Evolutionary conservation across 164 flowering plant genomes (phyloP), one percentile per base, ranked within the genome.

Genomic region (Dillenia turbinata): DNA sequence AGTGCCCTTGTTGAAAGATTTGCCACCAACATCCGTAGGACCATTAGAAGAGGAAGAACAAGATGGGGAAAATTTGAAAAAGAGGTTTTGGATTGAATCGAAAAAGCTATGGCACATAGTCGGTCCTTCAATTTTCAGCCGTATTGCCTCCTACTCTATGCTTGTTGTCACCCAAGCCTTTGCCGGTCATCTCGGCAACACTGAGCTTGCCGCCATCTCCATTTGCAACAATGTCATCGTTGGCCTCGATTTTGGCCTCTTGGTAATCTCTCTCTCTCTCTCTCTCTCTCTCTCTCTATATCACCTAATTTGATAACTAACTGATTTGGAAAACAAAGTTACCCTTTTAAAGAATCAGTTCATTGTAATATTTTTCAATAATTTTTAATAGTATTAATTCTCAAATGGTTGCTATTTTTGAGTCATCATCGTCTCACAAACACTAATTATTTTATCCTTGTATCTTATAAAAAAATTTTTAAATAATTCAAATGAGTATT

Each of bases 181-280:
- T 44, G 88, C 86, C 14, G 91, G 91, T 49, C 89, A 86, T 46
- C 65, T 86, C 22, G 83, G 87, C 17, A 83, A 84, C 58, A 73
- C 81, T 14, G 83, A 82, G 48, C 79, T 86, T 14, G 88, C 84
- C 24, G 78, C 89, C 8, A 68, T 86, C 52, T 82, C 89, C 67
- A 82, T 86, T 24, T 71, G 76, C 49, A 69, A 66, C 10, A 82
- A 78, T 49, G 83, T 86, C 56, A 66, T 86, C 58, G 69, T 84
- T 16, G 77, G 83, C 15, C 70, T 86, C 68, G 79, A 75, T 62
- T 82, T 80, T 40, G 88, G 92, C 26, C 80, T 86, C 63, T 51
- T 86, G 84, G 92, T 86, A 86, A n/a, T 8, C 12, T 22, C 22
- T 19, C 22, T 19, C 22, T 19, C 22, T 19, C 22, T 19, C 22